Conservation (phyloP, 2,329 filamentous ascomycete species). For the Pestalotiopsis sp. region DNA sequence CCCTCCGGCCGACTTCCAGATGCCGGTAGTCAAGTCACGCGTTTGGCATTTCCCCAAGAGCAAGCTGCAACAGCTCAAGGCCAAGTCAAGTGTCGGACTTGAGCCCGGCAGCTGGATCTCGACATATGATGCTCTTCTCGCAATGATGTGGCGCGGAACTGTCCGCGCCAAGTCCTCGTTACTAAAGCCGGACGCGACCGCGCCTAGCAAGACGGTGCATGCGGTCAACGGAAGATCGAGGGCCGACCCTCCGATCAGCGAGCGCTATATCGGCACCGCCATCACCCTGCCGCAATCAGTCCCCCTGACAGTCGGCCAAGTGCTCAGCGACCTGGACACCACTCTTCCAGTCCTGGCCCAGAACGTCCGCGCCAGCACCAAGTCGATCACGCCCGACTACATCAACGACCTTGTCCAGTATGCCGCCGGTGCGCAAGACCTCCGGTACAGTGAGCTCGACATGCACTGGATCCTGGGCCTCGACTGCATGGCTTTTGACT, state of each 20-base stretch:
- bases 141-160: conserved; percentile 12
- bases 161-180: conserved; percentile 7
- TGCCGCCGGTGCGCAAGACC: not conserved
- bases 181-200: not conserved
- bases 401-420: conserved; percentile 10
- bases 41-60: conserved; percentile 13
- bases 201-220: conserved; percentile 7
- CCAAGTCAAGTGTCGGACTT: not conserved
- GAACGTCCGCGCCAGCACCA: not conserved
- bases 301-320: not conserved
- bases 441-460: conserved; percentile 9
- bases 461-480: conserved; percentile 11
- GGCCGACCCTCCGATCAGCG: not conserved
- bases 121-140: conserved; percentile 9
- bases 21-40: conserved; percentile 11
- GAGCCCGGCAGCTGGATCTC: conserved; percentile 10
- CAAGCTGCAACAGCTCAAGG: conserved; percentile 6
- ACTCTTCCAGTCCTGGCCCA: not conserved
- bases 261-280: conserved; percentile 4
- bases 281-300: conserved; percentile 2
- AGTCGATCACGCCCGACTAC: not conserved
- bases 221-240: conserved; percentile 5
- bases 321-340: not conserved
- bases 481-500: conserved; percentile 14
- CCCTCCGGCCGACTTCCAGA: conserved; percentile 11